Evolutionary conservation across 1,284 basidiomycete species (phyloP).

Genomic region (Malassezia arunalokei): DNA sequence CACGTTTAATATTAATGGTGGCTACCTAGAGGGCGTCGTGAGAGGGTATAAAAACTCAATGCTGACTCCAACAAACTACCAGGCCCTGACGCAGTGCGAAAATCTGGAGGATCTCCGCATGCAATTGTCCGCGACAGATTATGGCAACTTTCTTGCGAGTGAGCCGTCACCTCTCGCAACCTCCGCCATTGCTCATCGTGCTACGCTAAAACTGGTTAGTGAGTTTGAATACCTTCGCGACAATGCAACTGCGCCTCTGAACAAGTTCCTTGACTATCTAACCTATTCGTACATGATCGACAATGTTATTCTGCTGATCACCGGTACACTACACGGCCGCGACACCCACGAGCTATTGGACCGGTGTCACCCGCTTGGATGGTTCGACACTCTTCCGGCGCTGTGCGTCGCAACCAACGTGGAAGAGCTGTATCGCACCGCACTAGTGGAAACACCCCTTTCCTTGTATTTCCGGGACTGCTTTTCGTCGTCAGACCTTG

Average conservation of each 20-base stretch:
- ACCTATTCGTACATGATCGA: slow-evolving; percentile 99
- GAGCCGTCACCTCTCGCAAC: slow-evolving; percentile 91
- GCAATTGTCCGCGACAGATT: slow-evolving; percentile 80
- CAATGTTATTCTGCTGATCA: slow-evolving; percentile 94
- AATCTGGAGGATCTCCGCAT: slow-evolving; percentile 68
- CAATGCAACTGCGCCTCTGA: slow-evolving; percentile 80
- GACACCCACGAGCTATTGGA: slow-evolving; percentile 94
- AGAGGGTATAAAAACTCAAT: slow-evolving; percentile 89
- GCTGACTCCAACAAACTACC: slow-evolving; percentile 75
- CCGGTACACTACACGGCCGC: slow-evolving; percentile 89
- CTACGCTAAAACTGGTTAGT: slow-evolving; percentile 83
- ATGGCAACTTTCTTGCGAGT: slow-evolving; percentile 94
- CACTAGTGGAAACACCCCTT: slow-evolving; percentile 90
- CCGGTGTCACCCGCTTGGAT: slow-evolving; percentile 88
- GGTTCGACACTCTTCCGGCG: slow-evolving; percentile 97
- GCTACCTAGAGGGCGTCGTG: slow-evolving; percentile 61
- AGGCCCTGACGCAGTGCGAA: slow-evolving; percentile 93
- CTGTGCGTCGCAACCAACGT: slow-evolving; percentile 98
- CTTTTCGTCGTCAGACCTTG: slow-evolving; percentile 84
- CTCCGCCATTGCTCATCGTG: slow-evolving; percentile 85
- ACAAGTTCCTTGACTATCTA: slow-evolving; percentile 93
- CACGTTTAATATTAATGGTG: slow-evolving; percentile 40
- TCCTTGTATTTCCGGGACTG: slow-evolving; percentile 96
- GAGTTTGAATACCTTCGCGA: slow-evolving; percentile 89
- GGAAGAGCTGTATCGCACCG: slow-evolving; percentile 95